Evolutionary conservation across 2,329 filamentous ascomycete species (phyloP), one percentile per base, ranked within the genome.

Genomic region (Emergomyces orientalis): DNA sequence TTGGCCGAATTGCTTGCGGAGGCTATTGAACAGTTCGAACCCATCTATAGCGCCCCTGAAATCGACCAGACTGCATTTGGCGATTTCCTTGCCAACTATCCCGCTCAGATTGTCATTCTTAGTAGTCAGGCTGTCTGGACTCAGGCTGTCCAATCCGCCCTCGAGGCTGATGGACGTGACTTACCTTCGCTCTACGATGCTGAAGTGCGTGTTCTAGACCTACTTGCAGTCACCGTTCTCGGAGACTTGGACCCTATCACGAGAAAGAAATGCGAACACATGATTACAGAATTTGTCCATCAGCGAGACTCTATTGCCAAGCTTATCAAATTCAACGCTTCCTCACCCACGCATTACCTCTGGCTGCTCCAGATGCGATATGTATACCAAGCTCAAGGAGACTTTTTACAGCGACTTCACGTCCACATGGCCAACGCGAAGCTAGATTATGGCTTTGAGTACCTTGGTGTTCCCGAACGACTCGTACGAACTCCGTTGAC

Each of bases 331-430:
- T 81, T 85, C 55, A 88, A 88, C 63, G 94, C 94, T 32, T 85
- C 82, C 60, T 86, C 87, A 9, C 82, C 90, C 19, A 88, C 84
- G 22, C 90, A 99, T 73, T 91, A 96, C 73, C 78, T 95, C 67
- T 99, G 94, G 94, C 85, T 97, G 60, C 80, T 97, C 43, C 91
- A 95, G 74, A 99, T 99, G 94, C 90, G 94, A 68, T 99, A 97
- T 73, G 86, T 95, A 55, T 97, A 97, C 76, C 83, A 83, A 25
- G 79, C 89, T 0, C 88, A 91, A 67, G 90, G 88, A n/a, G 90
- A 95, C 63, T 88, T 87, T 71, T 77, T 92, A 57, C 84, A 91
- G 68, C 90, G 93, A 25, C 81, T 99, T 54, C 85, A 90, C 71
- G 88, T 99, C 74, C 91, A 91, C 78, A 97, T 99, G 90, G 94